phyloP scores from a whole-genome alignment of 768 basidiomycete species.

The Mycena amicta region DNA sequence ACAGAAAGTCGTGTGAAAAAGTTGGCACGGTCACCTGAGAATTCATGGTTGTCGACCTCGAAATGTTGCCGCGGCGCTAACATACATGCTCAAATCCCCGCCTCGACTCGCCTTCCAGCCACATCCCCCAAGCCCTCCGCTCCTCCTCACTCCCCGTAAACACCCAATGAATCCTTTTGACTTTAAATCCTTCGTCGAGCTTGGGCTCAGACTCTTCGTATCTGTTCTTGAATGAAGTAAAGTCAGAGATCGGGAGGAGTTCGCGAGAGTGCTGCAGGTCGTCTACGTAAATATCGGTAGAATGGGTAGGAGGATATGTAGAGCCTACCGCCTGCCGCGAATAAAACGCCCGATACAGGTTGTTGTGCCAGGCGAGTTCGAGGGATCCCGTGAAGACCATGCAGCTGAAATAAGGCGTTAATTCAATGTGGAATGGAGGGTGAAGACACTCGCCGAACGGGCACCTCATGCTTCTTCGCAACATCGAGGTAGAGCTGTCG shows the following conservation, averaged over 20 bases:
- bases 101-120: too few relatives aligned
- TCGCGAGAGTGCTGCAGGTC: slow-evolving; percentile 47
- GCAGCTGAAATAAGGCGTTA: slow-evolving; percentile 47
- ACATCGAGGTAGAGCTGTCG: slow-evolving; percentile 73
- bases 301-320: slow-evolving; percentile 47
- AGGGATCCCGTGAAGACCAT: slow-evolving; percentile 73
- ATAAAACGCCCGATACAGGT: slow-evolving; percentile 80
- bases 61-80: too few relatives aligned
- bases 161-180: slow-evolving; percentile 77
- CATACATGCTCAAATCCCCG: too few relatives aligned
- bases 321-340: too few relatives aligned
- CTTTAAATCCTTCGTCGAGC: slow-evolving; percentile 69
- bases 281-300: slow-evolving; percentile 40
- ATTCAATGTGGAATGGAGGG: neutral
- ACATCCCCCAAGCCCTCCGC: slow-evolving; percentile 74
- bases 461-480: slow-evolving; percentile 55
- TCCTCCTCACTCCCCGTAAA: slow-evolving; percentile 80
- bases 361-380: slow-evolving; percentile 94
- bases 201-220: slow-evolving; percentile 78
- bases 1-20: too few relatives aligned
- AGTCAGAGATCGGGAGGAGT: slow-evolving; percentile 60
- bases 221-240: slow-evolving; percentile 55
- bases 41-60: too few relatives aligned
- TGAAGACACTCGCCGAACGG: slow-evolving; percentile 51
- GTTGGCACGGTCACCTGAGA: too few relatives aligned